phyloP scores from a whole-genome alignment of 2,329 filamentous ascomycete genomes.

The Cyphellophora attinorum region DNA sequence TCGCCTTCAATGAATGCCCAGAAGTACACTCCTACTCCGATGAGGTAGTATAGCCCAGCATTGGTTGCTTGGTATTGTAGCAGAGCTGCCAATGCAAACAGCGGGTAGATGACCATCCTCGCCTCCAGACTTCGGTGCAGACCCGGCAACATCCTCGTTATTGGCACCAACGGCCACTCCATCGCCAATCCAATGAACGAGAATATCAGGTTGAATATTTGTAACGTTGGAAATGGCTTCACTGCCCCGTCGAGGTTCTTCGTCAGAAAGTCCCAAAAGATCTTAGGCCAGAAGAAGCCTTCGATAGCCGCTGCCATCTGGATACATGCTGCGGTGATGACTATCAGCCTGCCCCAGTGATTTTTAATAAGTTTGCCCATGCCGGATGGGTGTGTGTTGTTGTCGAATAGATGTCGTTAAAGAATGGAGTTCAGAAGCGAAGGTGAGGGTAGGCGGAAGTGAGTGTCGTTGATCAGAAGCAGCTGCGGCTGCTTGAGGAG shows the following conservation, averaged over 20 bases:
- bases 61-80: constrained; percentile 91
- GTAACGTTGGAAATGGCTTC: constrained; percentile 76
- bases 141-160: constrained; percentile 50
- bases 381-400: constrained; percentile 16
- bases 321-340: constrained; percentile 74
- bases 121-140: constrained; percentile 84
- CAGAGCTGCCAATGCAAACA: constrained; percentile 63
- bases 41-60: constrained; percentile 79
- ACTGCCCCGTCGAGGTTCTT: constrained; percentile 80
- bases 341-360: constrained; percentile 92
- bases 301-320: constrained; percentile 77
- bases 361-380: constrained; percentile 99
- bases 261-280: constrained; percentile 96
- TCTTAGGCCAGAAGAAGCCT: constrained; percentile 96
- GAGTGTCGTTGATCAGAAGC: constrained; percentile 1
- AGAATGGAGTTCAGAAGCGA: constrained; percentile 2
- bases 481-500: not conserved
- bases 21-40: constrained; percentile 81
- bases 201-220: constrained; percentile 80
- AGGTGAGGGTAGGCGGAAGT: constrained; percentile 3
- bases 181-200: constrained; percentile 70
- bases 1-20: constrained; percentile 97
- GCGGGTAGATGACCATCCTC: constrained; percentile 70
- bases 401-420: not conserved
- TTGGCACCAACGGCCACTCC: constrained; percentile 76